A percentile compares a stretch with the other conserved stretches of the same genome.
phyloP scores from a whole-genome alignment of 108 stramenopile species.

The Fragilaria radians region DNA sequence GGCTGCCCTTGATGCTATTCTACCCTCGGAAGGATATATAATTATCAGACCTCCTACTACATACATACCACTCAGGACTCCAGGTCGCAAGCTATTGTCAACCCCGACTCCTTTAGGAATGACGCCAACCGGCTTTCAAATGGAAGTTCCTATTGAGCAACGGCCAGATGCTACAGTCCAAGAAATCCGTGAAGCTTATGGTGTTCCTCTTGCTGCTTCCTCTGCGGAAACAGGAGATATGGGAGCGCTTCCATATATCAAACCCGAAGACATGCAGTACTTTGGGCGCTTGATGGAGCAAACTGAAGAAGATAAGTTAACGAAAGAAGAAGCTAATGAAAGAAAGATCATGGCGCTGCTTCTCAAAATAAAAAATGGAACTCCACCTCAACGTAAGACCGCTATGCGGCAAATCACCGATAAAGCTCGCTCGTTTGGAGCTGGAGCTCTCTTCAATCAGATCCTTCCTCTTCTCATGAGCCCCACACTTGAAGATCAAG shows the following conservation, averaged over 20 bases:
- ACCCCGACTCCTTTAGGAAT: slow-evolving; percentile 84
- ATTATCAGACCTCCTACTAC: slow-evolving; percentile 83
- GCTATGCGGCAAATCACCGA: slow-evolving; percentile 98
- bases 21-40: slow-evolving; percentile 85
- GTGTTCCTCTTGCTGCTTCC: slow-evolving; percentile 75
- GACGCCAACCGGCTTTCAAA: slow-evolving; percentile 86
- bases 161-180: slow-evolving; percentile 58
- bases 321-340: slow-evolving; percentile 79
- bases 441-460: slow-evolving; percentile 94
- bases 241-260: slow-evolving; percentile 89
- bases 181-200: slow-evolving; percentile 90
- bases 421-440: slow-evolving; percentile 92
- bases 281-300: slow-evolving; percentile 95
- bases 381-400: slow-evolving; percentile 97
- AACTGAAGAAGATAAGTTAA: slow-evolving; percentile 58
- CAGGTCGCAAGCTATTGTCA: slow-evolving; percentile 82
- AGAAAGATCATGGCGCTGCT: slow-evolving; percentile 88
- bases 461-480: slow-evolving; percentile 97
- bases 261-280: slow-evolving; percentile 98
- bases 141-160: slow-evolving; percentile 89
- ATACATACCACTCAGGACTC: slow-evolving; percentile 93
- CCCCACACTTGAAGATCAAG: slow-evolving; percentile 97
- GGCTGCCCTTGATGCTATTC: slow-evolving; percentile 92
- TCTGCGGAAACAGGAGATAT: slow-evolving; percentile 43
- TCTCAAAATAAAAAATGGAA: slow-evolving; percentile 97